These are phyloP conservation scores for Kandelia obovata DNA, from an alignment of 345 rosid genomes.

Conservation along the genomic window DNA sequence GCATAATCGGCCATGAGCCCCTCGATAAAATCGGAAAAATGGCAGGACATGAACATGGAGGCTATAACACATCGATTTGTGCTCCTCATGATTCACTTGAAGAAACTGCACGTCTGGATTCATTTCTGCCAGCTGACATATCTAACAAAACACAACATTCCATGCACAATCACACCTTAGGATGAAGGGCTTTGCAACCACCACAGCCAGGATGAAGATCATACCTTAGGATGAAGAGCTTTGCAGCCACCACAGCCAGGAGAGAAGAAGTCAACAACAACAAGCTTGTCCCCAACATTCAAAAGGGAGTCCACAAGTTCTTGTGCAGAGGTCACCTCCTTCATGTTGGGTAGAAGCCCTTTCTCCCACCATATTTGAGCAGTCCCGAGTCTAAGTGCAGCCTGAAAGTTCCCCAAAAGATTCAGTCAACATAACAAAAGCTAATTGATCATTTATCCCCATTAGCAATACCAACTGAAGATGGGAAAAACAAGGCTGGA, in stretches of 20 bases:
- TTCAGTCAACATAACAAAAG: neutral
- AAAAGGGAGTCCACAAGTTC: conserved; percentile 69
- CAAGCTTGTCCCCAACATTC: conserved; percentile 77
- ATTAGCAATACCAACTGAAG: neutral
- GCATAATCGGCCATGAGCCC: conserved; percentile 85
- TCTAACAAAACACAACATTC: conserved; percentile 32
- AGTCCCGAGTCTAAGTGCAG: conserved; percentile 52
- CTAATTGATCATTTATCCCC: neutral
- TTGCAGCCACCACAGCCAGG: conserved; percentile 98
- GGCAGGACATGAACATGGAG: conserved; percentile 91
- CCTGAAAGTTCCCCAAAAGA: conserved; percentile 24
- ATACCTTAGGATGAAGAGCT: conserved; percentile 95
- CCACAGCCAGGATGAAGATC: conserved; percentile 39
- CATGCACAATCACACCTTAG: conserved; percentile 28
- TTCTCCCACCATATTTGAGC: conserved; percentile 89
- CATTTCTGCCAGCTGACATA: conserved; percentile 80
- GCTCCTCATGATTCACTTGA: conserved; percentile 89
- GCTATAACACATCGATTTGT: conserved; percentile 91
- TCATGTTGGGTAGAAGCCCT: conserved; percentile 76
- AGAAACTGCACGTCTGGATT: conserved; percentile 77
- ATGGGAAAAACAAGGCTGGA: neutral
- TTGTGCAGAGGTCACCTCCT: conserved; percentile 75
- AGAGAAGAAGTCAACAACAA: conserved; percentile 85
- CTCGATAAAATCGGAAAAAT: conserved; percentile 82
- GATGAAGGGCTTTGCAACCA: conserved; percentile 95